Evolutionary conservation across 148 eudicot genomes (phyloP).

Genomic region (Heliosperma pusillum): DNA sequence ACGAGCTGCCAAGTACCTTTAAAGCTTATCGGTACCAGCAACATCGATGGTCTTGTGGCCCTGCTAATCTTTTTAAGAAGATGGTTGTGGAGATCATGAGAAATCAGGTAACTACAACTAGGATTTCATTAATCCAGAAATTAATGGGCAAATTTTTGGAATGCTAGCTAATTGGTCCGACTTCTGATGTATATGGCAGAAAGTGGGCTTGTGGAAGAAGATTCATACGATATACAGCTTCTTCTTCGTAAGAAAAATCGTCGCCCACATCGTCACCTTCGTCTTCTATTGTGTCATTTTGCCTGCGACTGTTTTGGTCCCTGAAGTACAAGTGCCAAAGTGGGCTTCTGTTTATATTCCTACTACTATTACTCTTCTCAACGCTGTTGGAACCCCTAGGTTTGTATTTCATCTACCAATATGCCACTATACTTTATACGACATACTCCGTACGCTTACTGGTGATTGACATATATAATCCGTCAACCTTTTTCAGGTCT

Average conservation of each 20-base stretch:
- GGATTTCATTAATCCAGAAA: too few relatives aligned
- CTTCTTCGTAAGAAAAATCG: slow-evolving; percentile 77
- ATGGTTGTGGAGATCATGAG: slow-evolving; percentile 55
- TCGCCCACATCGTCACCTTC: slow-evolving; percentile 73
- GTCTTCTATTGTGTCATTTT: slow-evolving; percentile 67
- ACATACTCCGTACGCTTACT: background rate
- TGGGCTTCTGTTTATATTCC: slow-evolving; percentile 85
- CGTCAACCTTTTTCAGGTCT: slow-evolving; percentile 38
- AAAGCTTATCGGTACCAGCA: slow-evolving; percentile 83
- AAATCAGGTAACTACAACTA: slow-evolving; percentile 42
- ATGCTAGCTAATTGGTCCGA: background rate
- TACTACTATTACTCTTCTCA: slow-evolving; percentile 62
- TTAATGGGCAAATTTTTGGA: too few relatives aligned
- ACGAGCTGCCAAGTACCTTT: slow-evolving; percentile 84
- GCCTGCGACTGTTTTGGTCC: slow-evolving; percentile 70
- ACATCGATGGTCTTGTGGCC: slow-evolving; percentile 93
- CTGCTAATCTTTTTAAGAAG: slow-evolving; percentile 78
- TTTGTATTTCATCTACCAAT: slow-evolving; percentile 4
- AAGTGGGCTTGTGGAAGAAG: slow-evolving; percentile 72
- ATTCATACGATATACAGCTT: slow-evolving; percentile 80
- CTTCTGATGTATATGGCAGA: slow-evolving; percentile 38
- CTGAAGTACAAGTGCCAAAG: slow-evolving; percentile 70
- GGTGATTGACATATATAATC: background rate
- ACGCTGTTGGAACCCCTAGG: slow-evolving; percentile 86
- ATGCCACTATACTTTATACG: background rate